Base-by-base conservation (phyloP, 2,329 filamentous ascomycete genomes). In the Phyllosticta citribraziliensis region DNA sequence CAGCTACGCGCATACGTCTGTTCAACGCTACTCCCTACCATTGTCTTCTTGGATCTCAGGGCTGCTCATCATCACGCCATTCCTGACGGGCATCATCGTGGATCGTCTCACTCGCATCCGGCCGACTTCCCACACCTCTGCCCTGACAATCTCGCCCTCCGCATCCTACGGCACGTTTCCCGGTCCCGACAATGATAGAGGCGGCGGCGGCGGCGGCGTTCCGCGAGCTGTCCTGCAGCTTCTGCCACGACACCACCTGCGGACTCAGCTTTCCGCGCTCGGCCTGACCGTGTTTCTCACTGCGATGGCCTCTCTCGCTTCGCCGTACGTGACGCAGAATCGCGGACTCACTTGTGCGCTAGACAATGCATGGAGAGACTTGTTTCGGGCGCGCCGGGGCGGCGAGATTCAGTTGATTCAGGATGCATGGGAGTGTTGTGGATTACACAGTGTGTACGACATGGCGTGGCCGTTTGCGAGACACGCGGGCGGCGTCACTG, bases 371-470 rank as follows among this genome's bases (percentile, higher is more conserved):
- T 88, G 86, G 86, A 71, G 75, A 64, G 61, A 58, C 5, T 69
- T 87, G 62, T 87, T 75, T 65, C 68, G 65, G 0, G 64, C 66
- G 0, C 80, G 82, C 58, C 75, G 86, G 56, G 77, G 64, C 1
- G 63, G 64, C 2, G 69, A 76, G 6, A 79, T 88, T 59, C 74
- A 78, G 50, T 70, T 72, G 3, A 84, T 89, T 59, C 86, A 89
- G 67, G 83, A 88, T 66, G 68, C 76, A 0, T 78, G 87, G 22
- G 66, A 79, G 19, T 89, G 86, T 73, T 89, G 86, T 65, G 86
- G 86, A 0, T 75, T 87, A 52, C 78, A 77, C 61, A 77, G 73
- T 2, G 67, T 82, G 30, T 70, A 68, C 52, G 84, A 88, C 66
- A 80, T 79, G 62, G 79, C 80, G 0, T 87, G 79, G 73, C 86